Evolutionary conservation across 805 yeast species (phyloP), one percentile per base, ranked within the genome.

Genomic region (Teunomyces tritomae): DNA sequence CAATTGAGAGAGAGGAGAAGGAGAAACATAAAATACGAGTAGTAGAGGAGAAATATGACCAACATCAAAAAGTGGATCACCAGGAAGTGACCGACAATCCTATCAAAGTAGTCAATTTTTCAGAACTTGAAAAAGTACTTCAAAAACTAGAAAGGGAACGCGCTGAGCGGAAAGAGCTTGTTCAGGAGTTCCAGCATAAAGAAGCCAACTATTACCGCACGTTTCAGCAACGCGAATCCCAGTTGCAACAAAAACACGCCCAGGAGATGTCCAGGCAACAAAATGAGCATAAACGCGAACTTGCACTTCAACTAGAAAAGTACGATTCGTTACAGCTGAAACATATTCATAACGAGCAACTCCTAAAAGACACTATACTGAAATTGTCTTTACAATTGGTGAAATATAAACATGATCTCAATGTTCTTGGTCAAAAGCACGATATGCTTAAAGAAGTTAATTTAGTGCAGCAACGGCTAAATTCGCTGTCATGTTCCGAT

Each of bases 361-460:
- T 37, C 26, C 29, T 45, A 11, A 45, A 37, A 17, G 32, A 32
- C 4, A 43, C 51, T 20, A n/a, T 49, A 34, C 41, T 41, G 11
- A 48, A 40, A 35, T 10, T 51, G n/a, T 48, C 48, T 30, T 16
- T 40, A 2, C 47, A 48, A 16, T 24, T 51, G 24, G 5, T 51
- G 8, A 27, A 32, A 13, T 48, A 46, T 39, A 46, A 49, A 26
- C 42, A 48, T n/a, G 44, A 45, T n/a, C 43, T 49, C 26, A 30
- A 42, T 26, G 49, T 46, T 7, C 33, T 47, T 44, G 36, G 28
- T 7, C 36, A 48, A 3, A 29, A 37, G 30, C 49, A 49, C 41
- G 46, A 45, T 9, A 39, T 45, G 14, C 42, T 51, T 26, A 35
- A 28, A 34, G 30, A 28, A 4, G 47, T 47, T 32, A 47, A 47